phyloP scores from a whole-genome alignment of 305 asterid genomes.

The Withania somnifera region DNA sequence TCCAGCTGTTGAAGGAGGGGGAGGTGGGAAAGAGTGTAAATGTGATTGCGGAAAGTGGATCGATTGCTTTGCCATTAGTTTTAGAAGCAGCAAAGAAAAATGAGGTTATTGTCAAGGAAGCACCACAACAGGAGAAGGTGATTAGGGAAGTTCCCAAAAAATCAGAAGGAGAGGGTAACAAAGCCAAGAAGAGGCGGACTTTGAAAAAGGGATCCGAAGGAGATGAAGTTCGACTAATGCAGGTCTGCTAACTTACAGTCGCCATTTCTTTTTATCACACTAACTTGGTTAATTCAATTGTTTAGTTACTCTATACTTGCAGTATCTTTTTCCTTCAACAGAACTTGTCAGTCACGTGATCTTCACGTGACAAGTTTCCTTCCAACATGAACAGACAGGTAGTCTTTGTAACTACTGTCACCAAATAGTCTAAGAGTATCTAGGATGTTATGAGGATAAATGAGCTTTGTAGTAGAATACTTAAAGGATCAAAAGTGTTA shows the following conservation, averaged over 20 bases:
- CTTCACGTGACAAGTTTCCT: background rate
- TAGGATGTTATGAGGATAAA: background rate
- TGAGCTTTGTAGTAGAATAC: background rate
- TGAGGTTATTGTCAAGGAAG: constrained; percentile 6
- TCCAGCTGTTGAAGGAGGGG: constrained; percentile 70
- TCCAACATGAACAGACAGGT: background rate
- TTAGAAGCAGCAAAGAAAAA: constrained; percentile 34
- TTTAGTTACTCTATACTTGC: background rate
- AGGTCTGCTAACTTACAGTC: constrained; percentile 35
- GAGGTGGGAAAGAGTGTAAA: constrained; percentile 41
- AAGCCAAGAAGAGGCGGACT: constrained; percentile 31
- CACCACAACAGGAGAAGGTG: constrained; percentile 20
- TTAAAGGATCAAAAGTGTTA: background rate
- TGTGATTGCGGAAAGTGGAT: constrained; percentile 50
- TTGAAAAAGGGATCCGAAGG: constrained; percentile 86
- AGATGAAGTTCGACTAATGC: constrained; percentile 67
- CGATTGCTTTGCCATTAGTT: constrained; percentile 38
- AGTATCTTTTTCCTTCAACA: background rate
- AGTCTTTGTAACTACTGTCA: background rate
- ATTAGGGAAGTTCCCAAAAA: constrained; percentile 53
- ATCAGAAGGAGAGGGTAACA: constrained; percentile 27
- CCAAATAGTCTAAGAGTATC: background rate
- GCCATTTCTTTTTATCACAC: background rate
- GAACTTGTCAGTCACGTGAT: background rate
- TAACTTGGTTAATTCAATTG: background rate